Conservation (phyloP, 2,329 filamentous ascomycete genomes). For the Blumeria graminis region DNA sequence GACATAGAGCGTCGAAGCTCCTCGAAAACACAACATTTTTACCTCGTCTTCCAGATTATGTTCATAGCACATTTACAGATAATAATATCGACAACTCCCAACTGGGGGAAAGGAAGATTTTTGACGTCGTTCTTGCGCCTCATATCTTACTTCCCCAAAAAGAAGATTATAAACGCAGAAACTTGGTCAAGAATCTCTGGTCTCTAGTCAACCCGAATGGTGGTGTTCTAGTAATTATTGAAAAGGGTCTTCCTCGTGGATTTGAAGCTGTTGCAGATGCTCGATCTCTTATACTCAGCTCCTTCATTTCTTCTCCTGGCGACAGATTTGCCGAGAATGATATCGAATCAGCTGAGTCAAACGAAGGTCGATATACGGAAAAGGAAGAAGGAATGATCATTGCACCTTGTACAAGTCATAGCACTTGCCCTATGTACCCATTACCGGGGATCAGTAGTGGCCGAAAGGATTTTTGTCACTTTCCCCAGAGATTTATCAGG, state of each 20-base stretch:
- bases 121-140: conserved; percentile 74
- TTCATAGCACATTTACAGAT: conserved; percentile 21
- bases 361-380: conserved; percentile 12
- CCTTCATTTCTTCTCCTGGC: conserved; percentile 43
- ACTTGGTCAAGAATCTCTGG: conserved; percentile 75
- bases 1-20: conserved; percentile 50
- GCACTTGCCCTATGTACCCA: conserved; percentile 69
- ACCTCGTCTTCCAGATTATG: conserved; percentile 70
- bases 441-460: conserved; percentile 43
- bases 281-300: conserved; percentile 51
- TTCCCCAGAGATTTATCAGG: conserved; percentile 68
- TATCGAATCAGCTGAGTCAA: conserved; percentile 9
- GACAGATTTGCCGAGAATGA: conserved; percentile 19
- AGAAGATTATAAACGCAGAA: conserved; percentile 53
- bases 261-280: conserved; percentile 83
- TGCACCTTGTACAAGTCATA: conserved; percentile 72
- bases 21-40: conserved; percentile 81
- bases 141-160: conserved; percentile 57
- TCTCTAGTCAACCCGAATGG: conserved; percentile 60
- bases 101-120: conserved; percentile 43
- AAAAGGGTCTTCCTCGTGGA: conserved; percentile 76
- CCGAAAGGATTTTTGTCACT: conserved; percentile 77
- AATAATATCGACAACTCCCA: conserved; percentile 23
- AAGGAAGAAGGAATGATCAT: conserved; percentile 39
- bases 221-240: conserved; percentile 64